Conservation (phyloP, 257 asterid genomes). For the Rhazya stricta region DNA sequence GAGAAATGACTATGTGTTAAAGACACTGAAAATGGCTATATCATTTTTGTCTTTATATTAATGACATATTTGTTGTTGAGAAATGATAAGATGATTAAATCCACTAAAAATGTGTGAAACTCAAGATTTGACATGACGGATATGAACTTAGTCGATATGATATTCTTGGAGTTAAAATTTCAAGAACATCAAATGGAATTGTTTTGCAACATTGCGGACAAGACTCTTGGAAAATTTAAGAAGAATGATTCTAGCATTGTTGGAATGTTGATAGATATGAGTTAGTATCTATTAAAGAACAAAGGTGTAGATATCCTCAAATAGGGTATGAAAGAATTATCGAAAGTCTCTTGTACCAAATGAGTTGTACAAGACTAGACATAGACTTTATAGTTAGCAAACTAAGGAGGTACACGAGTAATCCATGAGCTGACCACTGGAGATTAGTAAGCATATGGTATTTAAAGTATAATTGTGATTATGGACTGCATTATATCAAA, state of each 20-base stretch:
- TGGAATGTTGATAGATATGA: neutral
- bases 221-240: neutral
- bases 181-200: neutral
- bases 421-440: neutral
- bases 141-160: neutral
- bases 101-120: no score
- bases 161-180: neutral
- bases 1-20: no score
- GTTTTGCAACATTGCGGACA: neutral
- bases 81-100: no score
- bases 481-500: neutral
- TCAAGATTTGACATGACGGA: neutral
- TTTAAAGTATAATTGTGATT: neutral
- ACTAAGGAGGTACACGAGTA: no score
- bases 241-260: neutral
- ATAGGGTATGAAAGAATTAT: neutral
- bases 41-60: no score
- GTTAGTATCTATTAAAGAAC: neutral
- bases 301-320: neutral
- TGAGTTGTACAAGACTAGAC: slow-evolving; percentile 6
- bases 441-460: neutral
- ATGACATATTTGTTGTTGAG: no score
- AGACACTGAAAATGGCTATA: no score
- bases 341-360: neutral
- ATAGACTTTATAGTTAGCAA: neutral